A percentile compares a stretch with the other conserved stretches of the same genome.
These are phyloP conservation scores for Xylariomycetidae sp. DNA, from an alignment of 2,329 filamentous ascomycete species.

Conservation along the genomic window DNA sequence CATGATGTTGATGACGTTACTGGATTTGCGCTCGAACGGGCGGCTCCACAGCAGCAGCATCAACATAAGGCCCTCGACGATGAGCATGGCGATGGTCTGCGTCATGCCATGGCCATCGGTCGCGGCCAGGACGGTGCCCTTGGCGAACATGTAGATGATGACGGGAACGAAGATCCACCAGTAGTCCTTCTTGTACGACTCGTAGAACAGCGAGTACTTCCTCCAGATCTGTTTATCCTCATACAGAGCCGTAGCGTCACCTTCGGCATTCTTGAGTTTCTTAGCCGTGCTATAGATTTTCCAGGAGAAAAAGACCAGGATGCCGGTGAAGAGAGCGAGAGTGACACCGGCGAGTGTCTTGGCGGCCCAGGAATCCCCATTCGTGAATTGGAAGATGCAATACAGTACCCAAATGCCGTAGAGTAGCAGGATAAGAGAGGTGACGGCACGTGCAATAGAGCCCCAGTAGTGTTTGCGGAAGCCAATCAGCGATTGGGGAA, in stretches of 20 bases:
- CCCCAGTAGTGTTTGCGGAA: slow-evolving; percentile 98
- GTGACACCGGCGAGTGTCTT: slow-evolving; percentile 80
- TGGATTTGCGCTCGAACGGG: slow-evolving; percentile 80
- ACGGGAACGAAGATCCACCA: slow-evolving; percentile 96
- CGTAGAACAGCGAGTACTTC: slow-evolving; percentile 97
- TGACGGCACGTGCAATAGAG: slow-evolving; percentile 82
- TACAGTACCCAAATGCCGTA: slow-evolving; percentile 96
- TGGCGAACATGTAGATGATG: slow-evolving; percentile 86
- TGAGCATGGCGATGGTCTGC: slow-evolving; percentile 75
- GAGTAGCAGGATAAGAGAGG: slow-evolving; percentile 81
- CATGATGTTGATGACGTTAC: slow-evolving; percentile 88
- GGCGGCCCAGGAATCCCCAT: slow-evolving; percentile 91
- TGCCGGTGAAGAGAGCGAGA: slow-evolving; percentile 70
- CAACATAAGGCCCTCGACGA: slow-evolving; percentile 78
- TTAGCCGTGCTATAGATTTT: slow-evolving; percentile 76
- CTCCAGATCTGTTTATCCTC: slow-evolving; percentile 88
- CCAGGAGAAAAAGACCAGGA: slow-evolving; percentile 79
- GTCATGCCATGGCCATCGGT: slow-evolving; percentile 79
- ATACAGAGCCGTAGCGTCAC: slow-evolving; percentile 69
- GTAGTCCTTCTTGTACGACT: slow-evolving; percentile 87
- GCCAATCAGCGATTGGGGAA: slow-evolving; percentile 71
- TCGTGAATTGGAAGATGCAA: slow-evolving; percentile 92
- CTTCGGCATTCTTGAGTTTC: slow-evolving; percentile 69
- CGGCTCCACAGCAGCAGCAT: slow-evolving; percentile 75
- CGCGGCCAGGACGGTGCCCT: slow-evolving; percentile 79